These are phyloP conservation scores for Chiua sp. DNA, from an alignment of 1,284 basidiomycete genomes.

Conservation along the genomic window DNA sequence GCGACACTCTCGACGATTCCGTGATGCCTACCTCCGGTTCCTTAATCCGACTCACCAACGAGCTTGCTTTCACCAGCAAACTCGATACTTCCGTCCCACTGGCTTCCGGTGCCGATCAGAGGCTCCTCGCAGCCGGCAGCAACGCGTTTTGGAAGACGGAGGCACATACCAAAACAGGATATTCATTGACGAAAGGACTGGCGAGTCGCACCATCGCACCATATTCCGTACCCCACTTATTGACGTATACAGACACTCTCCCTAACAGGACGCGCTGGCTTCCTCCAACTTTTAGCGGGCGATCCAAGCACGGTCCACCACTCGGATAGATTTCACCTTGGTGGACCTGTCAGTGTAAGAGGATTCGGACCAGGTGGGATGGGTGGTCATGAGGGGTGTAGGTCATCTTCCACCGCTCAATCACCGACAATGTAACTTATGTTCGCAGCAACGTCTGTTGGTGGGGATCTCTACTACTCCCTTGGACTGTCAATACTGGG, in stretches of 20 bases:
- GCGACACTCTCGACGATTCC: slow-evolving; percentile 84
- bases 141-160: slow-evolving; percentile 78
- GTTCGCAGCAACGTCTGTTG: slow-evolving; percentile 73
- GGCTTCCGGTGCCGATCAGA: slow-evolving; percentile 39
- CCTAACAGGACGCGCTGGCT: slow-evolving; percentile 64
- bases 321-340: slow-evolving; percentile 91
- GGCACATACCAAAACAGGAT: slow-evolving; percentile 67
- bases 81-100: slow-evolving; percentile 21
- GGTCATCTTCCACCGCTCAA: slow-evolving; percentile 30
- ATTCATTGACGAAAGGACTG: slow-evolving; percentile 58
- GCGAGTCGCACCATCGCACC: slow-evolving; percentile 44
- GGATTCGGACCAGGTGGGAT: slow-evolving; percentile 87
- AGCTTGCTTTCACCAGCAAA: slow-evolving; percentile 27
- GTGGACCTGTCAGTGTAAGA: slow-evolving; percentile 90
- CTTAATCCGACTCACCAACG: slow-evolving; percentile 28
- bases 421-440: neutral
- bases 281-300: slow-evolving; percentile 59
- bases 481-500: slow-evolving; percentile 83
- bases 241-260: slow-evolving; percentile 59
- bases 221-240: neutral
- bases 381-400: slow-evolving; percentile 83
- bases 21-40: slow-evolving; percentile 34
- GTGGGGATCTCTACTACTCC: slow-evolving; percentile 91
- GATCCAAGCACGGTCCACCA: slow-evolving; percentile 53
- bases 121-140: slow-evolving; percentile 54